These are phyloP conservation scores for Ganoderma sinense DNA, from an alignment of 1,284 basidiomycete genomes.

Conservation along the genomic window DNA sequence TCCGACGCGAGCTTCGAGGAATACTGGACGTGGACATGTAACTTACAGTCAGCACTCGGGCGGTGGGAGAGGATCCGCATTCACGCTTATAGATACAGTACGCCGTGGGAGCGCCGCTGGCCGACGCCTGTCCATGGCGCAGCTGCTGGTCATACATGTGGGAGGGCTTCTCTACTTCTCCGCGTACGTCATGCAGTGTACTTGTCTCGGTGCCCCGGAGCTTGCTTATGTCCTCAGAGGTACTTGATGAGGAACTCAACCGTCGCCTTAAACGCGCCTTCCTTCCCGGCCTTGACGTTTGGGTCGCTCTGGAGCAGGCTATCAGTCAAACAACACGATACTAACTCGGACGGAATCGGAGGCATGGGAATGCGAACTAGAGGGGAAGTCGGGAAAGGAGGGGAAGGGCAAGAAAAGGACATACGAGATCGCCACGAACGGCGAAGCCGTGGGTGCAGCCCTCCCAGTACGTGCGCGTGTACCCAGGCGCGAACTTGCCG, in stretches of 20 bases:
- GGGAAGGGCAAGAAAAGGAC: background rate
- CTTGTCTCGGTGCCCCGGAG: too few relatives aligned
- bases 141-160: background rate
- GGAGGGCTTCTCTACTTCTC: background rate
- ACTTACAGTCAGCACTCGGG: too few relatives aligned
- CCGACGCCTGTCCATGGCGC: background rate
- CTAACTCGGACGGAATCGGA: background rate
- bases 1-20: too few relatives aligned
- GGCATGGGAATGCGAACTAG: background rate
- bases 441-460: slow-evolving; percentile 65
- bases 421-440: slow-evolving; percentile 44
- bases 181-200: slow-evolving; percentile 1
- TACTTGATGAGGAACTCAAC: slow-evolving; percentile 40
- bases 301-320: slow-evolving; percentile 35
- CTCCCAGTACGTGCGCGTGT: slow-evolving; percentile 52
- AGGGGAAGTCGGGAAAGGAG: too few relatives aligned
- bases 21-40: too few relatives aligned
- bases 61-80: background rate
- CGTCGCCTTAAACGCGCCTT: slow-evolving; percentile 41
- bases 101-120: background rate
- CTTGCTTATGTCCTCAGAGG: slow-evolving; percentile 12
- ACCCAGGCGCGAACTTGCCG: slow-evolving; percentile 55
- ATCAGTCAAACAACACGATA: background rate
- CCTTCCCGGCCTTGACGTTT: slow-evolving; percentile 41
- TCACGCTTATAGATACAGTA: background rate